A percentile compares a stretch with the other conserved stretches of the same genome.
Evolutionary conservation across 2,329 filamentous ascomycete species (phyloP).

Genomic region (Ceratocystis lukuohia): DNA sequence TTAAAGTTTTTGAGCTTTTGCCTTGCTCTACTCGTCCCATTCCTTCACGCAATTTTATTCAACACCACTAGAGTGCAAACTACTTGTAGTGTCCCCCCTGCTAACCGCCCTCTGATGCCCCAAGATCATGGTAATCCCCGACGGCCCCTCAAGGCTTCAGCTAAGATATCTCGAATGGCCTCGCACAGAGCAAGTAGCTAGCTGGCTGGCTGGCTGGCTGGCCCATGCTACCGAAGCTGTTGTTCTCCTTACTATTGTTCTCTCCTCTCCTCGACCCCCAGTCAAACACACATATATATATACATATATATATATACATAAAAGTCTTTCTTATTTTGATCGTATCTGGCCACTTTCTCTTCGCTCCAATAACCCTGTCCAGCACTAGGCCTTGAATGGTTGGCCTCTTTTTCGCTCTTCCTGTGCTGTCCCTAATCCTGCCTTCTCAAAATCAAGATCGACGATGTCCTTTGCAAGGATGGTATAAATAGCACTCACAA

Average conservation of each 20-base stretch:
- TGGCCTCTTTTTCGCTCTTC: not conserved
- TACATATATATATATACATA: not conserved
- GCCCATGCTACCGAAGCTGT: not conserved
- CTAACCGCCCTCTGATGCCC: slow-evolving; percentile 3
- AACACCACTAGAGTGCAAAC: too few relatives aligned
- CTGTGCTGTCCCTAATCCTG: not conserved
- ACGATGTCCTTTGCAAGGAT: not conserved
- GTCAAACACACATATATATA: not conserved
- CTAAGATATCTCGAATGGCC: not conserved
- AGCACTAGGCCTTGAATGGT: not conserved
- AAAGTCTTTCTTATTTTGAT: not conserved
- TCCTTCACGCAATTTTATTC: too few relatives aligned
- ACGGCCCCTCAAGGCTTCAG: not conserved
- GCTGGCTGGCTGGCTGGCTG: not conserved
- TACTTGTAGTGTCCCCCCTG: not conserved
- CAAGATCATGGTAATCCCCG: slow-evolving; percentile 17
- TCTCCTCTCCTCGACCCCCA: not conserved
- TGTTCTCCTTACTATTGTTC: not conserved
- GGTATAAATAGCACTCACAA: slow-evolving; percentile 2
- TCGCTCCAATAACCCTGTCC: not conserved
- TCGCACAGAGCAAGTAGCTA: not conserved
- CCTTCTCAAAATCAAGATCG: not conserved
- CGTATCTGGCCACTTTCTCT: not conserved
- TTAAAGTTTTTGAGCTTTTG: too few relatives aligned
- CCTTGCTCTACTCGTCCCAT: too few relatives aligned